phyloP scores from a whole-genome alignment of 2,329 filamentous ascomycete genomes.

The Colletotrichum shisoi region DNA sequence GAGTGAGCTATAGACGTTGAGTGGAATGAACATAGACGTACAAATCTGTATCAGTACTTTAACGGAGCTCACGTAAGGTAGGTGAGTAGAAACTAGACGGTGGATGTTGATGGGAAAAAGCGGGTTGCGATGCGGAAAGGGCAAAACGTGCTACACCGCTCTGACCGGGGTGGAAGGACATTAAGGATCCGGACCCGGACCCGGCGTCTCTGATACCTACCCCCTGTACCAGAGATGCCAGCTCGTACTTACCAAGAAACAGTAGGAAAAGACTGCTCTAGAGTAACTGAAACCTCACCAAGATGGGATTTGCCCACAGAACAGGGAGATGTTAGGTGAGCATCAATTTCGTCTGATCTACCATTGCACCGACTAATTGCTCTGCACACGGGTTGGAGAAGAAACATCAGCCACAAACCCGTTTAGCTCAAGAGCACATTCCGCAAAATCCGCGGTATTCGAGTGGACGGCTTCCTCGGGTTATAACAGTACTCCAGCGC shows the following conservation, averaged over 20 bases:
- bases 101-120: constrained; percentile 1
- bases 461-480: background rate
- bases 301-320: background rate
- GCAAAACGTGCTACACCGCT: constrained; percentile 23
- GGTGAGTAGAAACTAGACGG: background rate
- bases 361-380: too few relatives aligned
- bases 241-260: too few relatives aligned
- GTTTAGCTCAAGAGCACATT: background rate
- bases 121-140: background rate
- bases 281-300: background rate
- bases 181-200: background rate
- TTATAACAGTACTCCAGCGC: background rate
- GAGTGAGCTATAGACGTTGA: background rate
- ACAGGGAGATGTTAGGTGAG: background rate
- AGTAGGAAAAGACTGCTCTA: too few relatives aligned
- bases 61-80: background rate
- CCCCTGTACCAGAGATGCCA: too few relatives aligned
- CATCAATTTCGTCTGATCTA: too few relatives aligned
- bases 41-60: background rate
- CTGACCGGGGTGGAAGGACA: background rate
- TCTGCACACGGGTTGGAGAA: too few relatives aligned
- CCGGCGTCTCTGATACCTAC: background rate
- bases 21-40: background rate
- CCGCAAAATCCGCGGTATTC: background rate
- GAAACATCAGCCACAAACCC: background rate